Evolutionary conservation across 345 rosid species (phyloP).

Genomic region (Linum trigynum): DNA sequence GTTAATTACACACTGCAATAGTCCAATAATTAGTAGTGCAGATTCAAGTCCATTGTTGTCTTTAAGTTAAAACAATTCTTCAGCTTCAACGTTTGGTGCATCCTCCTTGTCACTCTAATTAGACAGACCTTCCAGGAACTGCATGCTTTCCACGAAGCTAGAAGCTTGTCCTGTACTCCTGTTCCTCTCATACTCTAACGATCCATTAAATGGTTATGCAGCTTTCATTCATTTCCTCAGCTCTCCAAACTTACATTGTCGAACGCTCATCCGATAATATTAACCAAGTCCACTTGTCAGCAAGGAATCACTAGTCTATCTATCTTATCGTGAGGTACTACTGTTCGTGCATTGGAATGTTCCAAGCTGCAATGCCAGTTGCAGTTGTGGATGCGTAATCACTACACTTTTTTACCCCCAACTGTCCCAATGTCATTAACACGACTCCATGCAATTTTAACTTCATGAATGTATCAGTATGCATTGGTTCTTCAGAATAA

Average conservation of each 20-base stretch:
- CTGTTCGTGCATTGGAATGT: neutral
- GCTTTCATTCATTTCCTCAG: slow-evolving; percentile 2
- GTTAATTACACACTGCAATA: neutral
- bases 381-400: neutral
- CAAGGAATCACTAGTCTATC: too few relatives aligned
- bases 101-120: neutral
- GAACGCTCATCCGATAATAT: neutral
- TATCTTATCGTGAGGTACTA: too few relatives aligned
- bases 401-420: too few relatives aligned
- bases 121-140: neutral
- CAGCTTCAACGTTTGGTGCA: neutral
- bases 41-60: neutral
- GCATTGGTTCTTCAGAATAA: too few relatives aligned
- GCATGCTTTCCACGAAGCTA: neutral
- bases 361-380: too few relatives aligned
- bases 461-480: too few relatives aligned
- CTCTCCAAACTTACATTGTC: slow-evolving; percentile 4
- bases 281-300: too few relatives aligned
- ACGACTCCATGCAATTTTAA: too few relatives aligned
- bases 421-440: too few relatives aligned
- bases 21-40: neutral
- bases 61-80: neutral
- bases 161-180: neutral
- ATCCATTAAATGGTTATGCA: neutral
- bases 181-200: neutral